Evolutionary conservation across 2,329 filamentous ascomycete genomes (phyloP).

Genomic region (Tolypocladium endophyticum): DNA sequence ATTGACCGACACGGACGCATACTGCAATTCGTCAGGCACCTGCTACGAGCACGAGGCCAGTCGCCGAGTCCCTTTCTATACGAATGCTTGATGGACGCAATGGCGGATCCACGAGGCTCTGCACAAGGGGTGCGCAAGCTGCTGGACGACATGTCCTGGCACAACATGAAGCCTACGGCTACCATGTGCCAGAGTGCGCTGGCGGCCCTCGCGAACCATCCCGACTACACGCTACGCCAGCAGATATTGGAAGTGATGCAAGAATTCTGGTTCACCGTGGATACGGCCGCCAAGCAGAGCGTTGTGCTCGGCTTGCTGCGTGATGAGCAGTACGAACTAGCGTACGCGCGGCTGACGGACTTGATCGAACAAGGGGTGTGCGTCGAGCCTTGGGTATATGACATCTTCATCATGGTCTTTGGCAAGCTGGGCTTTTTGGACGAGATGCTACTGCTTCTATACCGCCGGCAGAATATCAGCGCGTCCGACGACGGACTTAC

Average conservation of each 20-base stretch:
- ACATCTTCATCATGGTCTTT: conserved; percentile 66
- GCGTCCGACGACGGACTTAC: conserved; percentile 27
- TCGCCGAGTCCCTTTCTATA: conserved; percentile 52
- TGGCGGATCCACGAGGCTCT: conserved; percentile 58
- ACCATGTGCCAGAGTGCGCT: conserved; percentile 63
- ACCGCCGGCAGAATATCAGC: conserved; percentile 34
- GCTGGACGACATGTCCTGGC: conserved; percentile 60
- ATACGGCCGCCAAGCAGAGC: conserved; percentile 52
- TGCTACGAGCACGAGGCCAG: conserved; percentile 46
- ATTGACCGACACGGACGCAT: conserved; percentile 18
- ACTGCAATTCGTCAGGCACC: conserved; percentile 39
- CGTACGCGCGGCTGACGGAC: conserved; percentile 57
- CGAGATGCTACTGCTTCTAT: conserved; percentile 61
- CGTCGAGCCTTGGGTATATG: conserved; percentile 64
- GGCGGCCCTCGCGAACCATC: conserved; percentile 67
- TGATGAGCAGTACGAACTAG: conserved; percentile 75
- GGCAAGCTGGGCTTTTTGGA: conserved; percentile 64
- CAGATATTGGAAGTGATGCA: conserved; percentile 65
- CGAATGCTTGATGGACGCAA: conserved; percentile 63
- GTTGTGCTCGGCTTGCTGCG: conserved; percentile 66
- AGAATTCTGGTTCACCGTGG: conserved; percentile 46
- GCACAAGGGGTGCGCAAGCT: conserved; percentile 50
- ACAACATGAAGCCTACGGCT: conserved; percentile 51
- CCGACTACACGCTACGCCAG: conserved; percentile 68
- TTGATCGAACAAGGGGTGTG: conserved; percentile 46